Conservation (phyloP, 192 early-diverging fungal species). For the Coemansia sp. region DNA sequence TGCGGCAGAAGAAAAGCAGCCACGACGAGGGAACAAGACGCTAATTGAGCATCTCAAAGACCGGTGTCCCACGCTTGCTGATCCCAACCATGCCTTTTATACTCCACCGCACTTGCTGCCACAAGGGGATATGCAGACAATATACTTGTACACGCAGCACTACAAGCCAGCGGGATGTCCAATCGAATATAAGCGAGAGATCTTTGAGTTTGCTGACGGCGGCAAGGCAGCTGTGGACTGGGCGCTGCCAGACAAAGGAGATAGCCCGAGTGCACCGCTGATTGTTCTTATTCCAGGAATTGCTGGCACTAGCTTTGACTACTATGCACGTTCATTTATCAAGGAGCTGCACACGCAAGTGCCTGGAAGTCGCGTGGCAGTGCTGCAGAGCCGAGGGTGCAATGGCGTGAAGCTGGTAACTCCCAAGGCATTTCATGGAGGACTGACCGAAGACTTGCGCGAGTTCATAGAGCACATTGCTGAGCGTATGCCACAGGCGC, state of each 20-base stretch:
- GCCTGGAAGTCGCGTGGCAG: constrained; percentile 71
- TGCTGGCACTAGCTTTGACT: constrained; percentile 46
- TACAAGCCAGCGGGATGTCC: constrained; percentile 48
- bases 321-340: constrained; percentile 50
- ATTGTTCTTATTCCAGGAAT: constrained; percentile 43
- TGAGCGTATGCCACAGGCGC: constrained; percentile 59
- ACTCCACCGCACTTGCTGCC: constrained; percentile 67
- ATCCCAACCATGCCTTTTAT: constrained; percentile 56
- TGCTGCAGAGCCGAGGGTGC: constrained; percentile 87
- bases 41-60: constrained; percentile 29
- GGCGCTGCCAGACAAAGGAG: constrained; percentile 26
- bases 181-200: constrained; percentile 42
- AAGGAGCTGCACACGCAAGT: constrained; percentile 34
- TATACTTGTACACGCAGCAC: constrained; percentile 52
- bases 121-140: constrained; percentile 79
- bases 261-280: constrained; percentile 20
- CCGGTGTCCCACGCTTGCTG: constrained; percentile 58
- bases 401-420: constrained; percentile 71
- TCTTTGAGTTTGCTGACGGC: constrained; percentile 49
- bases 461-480: constrained; percentile 36
- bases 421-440: constrained; percentile 76
- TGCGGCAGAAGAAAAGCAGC: constrained; percentile 45
- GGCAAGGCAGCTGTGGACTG: constrained; percentile 46
- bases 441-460: constrained; percentile 74
- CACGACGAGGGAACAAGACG: constrained; percentile 16